Evolutionary conservation across 2,329 filamentous ascomycete species (phyloP).

Genomic region (Diaporthe caulivora): DNA sequence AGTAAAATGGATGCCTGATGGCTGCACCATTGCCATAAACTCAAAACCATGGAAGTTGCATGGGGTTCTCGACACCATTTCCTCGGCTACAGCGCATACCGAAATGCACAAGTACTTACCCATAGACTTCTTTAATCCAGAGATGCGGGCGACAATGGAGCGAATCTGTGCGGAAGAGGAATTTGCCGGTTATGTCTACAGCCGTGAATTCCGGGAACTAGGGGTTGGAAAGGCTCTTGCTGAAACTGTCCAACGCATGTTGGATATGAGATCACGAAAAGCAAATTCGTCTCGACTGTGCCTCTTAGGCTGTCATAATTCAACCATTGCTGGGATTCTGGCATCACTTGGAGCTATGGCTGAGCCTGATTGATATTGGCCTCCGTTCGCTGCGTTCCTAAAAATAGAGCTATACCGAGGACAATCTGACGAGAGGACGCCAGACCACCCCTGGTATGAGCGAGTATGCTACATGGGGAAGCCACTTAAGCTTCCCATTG

Average conservation of each 20-base stretch:
- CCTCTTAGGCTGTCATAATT: background rate
- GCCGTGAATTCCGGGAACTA: background rate
- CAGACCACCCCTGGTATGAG: background rate
- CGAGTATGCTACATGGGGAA: background rate
- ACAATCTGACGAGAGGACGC: background rate
- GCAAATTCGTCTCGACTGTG: background rate
- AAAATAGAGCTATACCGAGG: background rate
- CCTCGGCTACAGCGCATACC: background rate
- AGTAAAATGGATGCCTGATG: background rate
- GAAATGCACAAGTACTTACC: background rate
- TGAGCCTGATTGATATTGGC: background rate
- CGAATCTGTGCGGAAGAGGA: background rate
- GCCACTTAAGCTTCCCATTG: background rate
- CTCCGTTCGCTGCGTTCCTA: background rate
- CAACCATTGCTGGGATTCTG: background rate
- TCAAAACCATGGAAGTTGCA: background rate
- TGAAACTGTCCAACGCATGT: background rate
- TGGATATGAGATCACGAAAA: background rate
- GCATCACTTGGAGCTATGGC: background rate
- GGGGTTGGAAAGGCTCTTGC: slow-evolving; percentile 2
- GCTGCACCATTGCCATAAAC: background rate
- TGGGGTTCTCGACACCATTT: background rate
- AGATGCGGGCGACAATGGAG: background rate
- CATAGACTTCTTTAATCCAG: background rate
- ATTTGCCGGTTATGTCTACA: background rate